Evolutionary conservation across 495 filamentous ascomycete species (phyloP).

Genomic region (Elaphomyces granulatus): DNA sequence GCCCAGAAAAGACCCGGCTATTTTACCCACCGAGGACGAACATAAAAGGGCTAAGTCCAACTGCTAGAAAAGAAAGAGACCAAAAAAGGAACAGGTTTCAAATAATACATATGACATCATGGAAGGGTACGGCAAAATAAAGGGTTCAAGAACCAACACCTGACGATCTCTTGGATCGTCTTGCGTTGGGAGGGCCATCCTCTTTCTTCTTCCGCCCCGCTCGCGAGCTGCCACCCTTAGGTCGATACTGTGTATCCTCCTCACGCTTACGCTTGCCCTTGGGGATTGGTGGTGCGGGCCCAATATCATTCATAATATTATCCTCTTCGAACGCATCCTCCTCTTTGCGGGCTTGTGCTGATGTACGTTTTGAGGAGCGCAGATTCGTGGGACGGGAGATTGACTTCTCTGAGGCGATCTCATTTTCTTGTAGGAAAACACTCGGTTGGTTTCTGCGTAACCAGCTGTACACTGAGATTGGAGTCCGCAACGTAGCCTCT

Average conservation of each 20-base stretch:
- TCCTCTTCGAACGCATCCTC: slow-evolving; percentile 41
- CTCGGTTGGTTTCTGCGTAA: slow-evolving; percentile 68
- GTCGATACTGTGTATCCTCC: slow-evolving; percentile 56
- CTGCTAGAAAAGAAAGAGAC: too few species aligned
- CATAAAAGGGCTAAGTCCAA: too few species aligned
- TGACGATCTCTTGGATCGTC: slow-evolving; percentile 22
- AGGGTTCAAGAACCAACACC: slow-evolving; percentile 3
- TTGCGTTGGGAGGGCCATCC: slow-evolving; percentile 11
- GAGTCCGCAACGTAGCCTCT: slow-evolving; percentile 58
- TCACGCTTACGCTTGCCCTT: slow-evolving; percentile 44
- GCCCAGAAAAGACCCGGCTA: too few species aligned
- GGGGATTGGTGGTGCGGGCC: slow-evolving; percentile 19
- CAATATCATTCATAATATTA: slow-evolving; percentile 28
- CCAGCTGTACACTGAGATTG: slow-evolving; percentile 83
- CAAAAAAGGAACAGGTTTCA: neutral
- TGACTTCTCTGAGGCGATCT: slow-evolving; percentile 48
- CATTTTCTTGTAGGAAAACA: slow-evolving; percentile 70
- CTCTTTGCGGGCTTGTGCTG: slow-evolving; percentile 30
- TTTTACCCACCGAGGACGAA: too few species aligned
- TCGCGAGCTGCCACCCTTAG: slow-evolving; percentile 50
- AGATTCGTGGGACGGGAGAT: slow-evolving; percentile 24
- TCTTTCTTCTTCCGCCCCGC: slow-evolving; percentile 49
- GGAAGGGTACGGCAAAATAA: neutral
- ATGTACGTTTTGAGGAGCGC: slow-evolving; percentile 26
- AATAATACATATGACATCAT: neutral